Evolutionary conservation across 768 basidiomycete species (phyloP), one percentile per base, ranked within the genome.

Genomic region (Termitomyces sp.): DNA sequence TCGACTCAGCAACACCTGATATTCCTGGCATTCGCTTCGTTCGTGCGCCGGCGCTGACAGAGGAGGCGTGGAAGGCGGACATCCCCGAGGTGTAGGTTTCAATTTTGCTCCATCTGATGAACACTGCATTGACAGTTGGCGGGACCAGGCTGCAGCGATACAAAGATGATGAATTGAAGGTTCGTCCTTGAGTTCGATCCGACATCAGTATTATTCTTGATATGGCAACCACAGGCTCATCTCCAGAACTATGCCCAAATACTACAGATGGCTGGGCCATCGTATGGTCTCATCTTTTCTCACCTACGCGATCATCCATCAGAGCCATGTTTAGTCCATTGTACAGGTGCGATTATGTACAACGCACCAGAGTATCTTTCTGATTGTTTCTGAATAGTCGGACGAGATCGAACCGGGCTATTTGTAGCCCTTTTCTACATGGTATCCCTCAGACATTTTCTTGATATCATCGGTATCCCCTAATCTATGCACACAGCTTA

Each of bases 381-480:
- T 32, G 3, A 44, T 25, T 6, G 16, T 11, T 34, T 28, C n/a
- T 28, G 5, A 1, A 40, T 12, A 54, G 77, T 75, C 25, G 78
- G 78, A 2, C 78, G 79, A 58, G 76, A 79, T 64, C 61, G 78
- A 30, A 76, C 76, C 5, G 76, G 74, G 4, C 52, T 76, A 11
- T 68, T 75, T 54, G 66, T 68, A 9, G 73, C 73, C 16, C 54
- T 75, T 10, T 61, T 76, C 9, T 62, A 74, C 39, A 61, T 70
- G 66, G 73, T 74, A 44, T 42, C 55, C 37, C 23, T 16, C n/a
- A n/a, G 10, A 16, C n/a, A 11, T 21, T 5, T 34, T 48, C 14
- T 43, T 30, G 53, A 16, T 34, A 17, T 25, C 14, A n/a, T 30
- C 14, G 1, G 43, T 27, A 27, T 54, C 39, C 19, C 27, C 47